These are phyloP conservation scores for Nicotiana benthamiana DNA, from an alignment of 257 asterid species.

Conservation along the genomic window DNA sequence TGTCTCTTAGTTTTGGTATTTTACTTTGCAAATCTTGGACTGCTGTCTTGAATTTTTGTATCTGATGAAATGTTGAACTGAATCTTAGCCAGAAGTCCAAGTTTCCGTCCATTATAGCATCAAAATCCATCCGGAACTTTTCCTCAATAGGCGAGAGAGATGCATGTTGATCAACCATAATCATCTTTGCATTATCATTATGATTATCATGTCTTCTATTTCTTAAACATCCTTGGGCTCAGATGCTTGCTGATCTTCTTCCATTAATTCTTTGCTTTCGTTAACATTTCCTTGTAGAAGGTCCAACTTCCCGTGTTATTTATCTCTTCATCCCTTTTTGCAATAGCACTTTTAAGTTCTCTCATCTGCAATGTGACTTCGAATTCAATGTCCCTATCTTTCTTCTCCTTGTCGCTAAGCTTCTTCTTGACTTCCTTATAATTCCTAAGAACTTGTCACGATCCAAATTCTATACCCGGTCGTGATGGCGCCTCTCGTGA, in stretches of 20 bases:
- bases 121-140: conserved; percentile 38
- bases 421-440: conserved; percentile 76
- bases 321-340: conserved; percentile 64
- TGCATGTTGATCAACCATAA: conserved; percentile 16
- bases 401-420: conserved; percentile 54
- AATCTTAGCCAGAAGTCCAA: conserved; percentile 65
- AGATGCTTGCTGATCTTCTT: conserved; percentile 2
- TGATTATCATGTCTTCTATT: conserved; percentile 4
- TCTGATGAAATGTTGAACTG: conserved; percentile 42
- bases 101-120: conserved; percentile 42
- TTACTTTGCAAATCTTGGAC: conserved; percentile 44
- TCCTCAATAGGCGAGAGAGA: conserved; percentile 32
- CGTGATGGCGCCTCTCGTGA: too few relatives aligned
- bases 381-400: conserved; percentile 45
- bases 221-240: background rate
- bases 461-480: too few relatives aligned
- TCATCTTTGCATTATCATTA: conserved; percentile 12
- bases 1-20: conserved; percentile 22
- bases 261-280: conserved; percentile 1
- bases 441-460: conserved; percentile 56
- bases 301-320: conserved; percentile 32
- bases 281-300: conserved; percentile 11
- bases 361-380: conserved; percentile 57
- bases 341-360: conserved; percentile 47
- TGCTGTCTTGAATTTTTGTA: conserved; percentile 43